Conservation (phyloP, 345 rosid species). For the Anastatica hierochuntica region DNA sequence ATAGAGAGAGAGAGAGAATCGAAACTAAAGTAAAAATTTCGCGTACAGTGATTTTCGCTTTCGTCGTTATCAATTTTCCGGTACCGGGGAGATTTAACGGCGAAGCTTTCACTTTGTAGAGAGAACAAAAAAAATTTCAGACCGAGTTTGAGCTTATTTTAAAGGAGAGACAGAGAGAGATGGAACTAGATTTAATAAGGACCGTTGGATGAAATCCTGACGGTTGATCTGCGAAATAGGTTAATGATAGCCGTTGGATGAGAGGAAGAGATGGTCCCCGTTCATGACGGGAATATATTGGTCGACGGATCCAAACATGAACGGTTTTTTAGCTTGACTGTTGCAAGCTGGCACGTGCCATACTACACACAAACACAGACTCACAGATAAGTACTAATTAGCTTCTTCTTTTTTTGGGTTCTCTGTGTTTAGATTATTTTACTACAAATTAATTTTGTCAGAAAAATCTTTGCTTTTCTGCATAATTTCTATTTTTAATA, state of each 20-base stretch:
- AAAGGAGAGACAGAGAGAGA: not conserved
- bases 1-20: no score
- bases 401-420: not conserved
- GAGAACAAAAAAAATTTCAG: not conserved
- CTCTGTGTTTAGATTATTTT: no score
- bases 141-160: no score
- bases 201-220: constrained; percentile 40
- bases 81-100: constrained; percentile 10
- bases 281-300: constrained; percentile 39
- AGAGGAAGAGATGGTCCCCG: constrained; percentile 19
- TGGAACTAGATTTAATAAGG: constrained; percentile 21
- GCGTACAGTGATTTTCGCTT: not conserved
- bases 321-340: constrained; percentile 31
- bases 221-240: constrained; percentile 5
- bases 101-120: not conserved
- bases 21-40: no score
- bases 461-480: no score
- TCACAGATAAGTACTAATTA: no score
- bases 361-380: no score
- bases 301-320: constrained; percentile 60
- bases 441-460: no score
- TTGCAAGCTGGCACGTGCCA: constrained; percentile 59
- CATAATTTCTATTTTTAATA: no score
- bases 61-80: not conserved
- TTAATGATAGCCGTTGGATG: constrained; percentile 37